Evolutionary conservation across 129 eudicot genomes (phyloP).

Genomic region (Daucus carota): DH1_v3.0 NC_030389.2:45260501-45261000

Average conservation of each 20-base stretch:
- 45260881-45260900: neutral
- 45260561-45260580: conserved; percentile 35
- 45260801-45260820: neutral
- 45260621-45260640: conserved; percentile 35
- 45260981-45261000: neutral
- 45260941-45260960: neutral
- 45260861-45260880: neutral
- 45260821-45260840: neutral
- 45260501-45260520: conserved; percentile 4
- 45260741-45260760: neutral
- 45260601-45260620: neutral
- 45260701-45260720: conserved; percentile 9
- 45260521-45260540: conserved; percentile 56
- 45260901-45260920: neutral
- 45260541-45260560: conserved; percentile 59
- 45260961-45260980: neutral
- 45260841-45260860: neutral
- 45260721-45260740: neutral
- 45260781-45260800: neutral
- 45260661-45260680: conserved; percentile 67
- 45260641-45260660: conserved; percentile 52
- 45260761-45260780: neutral
- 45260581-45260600: neutral
- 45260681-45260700: conserved; percentile 84
- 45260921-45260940: neutral